These are phyloP conservation scores for Tuber melanosporum DNA, from an alignment of 495 filamentous ascomycete genomes.

Conservation along the genomic window DNA sequence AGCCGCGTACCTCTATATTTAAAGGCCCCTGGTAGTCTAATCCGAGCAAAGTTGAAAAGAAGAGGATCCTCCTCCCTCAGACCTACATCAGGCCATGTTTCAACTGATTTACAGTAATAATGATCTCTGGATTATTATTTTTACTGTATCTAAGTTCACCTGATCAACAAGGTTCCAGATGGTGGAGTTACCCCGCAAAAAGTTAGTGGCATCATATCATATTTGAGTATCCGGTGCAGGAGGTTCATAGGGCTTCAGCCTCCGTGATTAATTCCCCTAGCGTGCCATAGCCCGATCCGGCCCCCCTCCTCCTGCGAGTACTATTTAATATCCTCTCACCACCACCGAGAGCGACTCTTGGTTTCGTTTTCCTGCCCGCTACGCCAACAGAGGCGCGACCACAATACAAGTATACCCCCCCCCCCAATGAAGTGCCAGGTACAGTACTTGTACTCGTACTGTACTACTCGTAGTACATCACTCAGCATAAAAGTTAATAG, in stretches of 20 bases:
- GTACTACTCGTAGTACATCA: no score
- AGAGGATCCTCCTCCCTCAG: no score
- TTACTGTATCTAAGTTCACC: not conserved
- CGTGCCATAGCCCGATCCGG: not conserved
- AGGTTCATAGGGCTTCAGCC: not conserved
- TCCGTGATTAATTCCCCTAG: not conserved
- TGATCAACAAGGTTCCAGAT: not conserved
- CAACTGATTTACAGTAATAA: no score
- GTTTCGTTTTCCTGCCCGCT: not conserved
- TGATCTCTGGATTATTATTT: no score
- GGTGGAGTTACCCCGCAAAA: not conserved
- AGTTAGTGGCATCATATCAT: no score
- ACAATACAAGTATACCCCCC: not conserved
- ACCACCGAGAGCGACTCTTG: not conserved
- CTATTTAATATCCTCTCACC: not conserved
- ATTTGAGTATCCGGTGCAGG: not conserved
- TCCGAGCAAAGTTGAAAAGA: not conserved
- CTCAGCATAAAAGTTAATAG: no score
- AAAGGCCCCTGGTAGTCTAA: not conserved
- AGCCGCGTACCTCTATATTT: not conserved
- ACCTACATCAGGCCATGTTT: not conserved
- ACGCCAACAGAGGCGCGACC: not conserved
- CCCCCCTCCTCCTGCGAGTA: not conserved
- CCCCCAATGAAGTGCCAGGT: not conserved
- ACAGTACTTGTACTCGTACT: no score